Conservation (phyloP, 805 yeast species). For the Candida nemodendra region DNA sequence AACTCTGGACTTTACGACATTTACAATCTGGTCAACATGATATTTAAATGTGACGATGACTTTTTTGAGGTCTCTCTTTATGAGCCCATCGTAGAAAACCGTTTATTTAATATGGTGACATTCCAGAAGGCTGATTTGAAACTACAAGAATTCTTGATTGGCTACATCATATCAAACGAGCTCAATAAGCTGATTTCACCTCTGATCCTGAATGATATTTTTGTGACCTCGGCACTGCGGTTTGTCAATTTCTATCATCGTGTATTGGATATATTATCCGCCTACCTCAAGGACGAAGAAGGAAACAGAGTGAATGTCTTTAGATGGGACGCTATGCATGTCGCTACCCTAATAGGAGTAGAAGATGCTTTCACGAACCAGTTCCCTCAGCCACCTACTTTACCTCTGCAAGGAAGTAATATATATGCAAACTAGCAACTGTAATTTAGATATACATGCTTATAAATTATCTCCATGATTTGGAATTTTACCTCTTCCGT, state of each 20-base stretch:
- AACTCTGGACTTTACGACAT: conserved; percentile 57
- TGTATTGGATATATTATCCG: conserved; percentile 36
- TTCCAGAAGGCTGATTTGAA: conserved; percentile 43
- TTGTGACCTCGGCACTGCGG: conserved; percentile 45
- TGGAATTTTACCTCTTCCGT: conserved; percentile 84
- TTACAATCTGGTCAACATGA: conserved; percentile 66
- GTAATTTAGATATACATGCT: no score
- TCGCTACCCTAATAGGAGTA: conserved; percentile 72
- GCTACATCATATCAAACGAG: conserved; percentile 56
- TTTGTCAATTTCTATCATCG: conserved; percentile 49
- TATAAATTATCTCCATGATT: no score
- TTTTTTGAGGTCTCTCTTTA: conserved; percentile 61
- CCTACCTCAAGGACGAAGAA: conserved; percentile 35
- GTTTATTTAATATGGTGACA: conserved; percentile 45
- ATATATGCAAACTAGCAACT: no score
- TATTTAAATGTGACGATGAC: conserved; percentile 63
- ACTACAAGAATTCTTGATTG: conserved; percentile 54
- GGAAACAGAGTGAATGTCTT: conserved; percentile 33
- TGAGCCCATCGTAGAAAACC: conserved; percentile 62
- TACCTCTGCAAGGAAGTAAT: no score
- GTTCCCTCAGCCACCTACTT: conserved; percentile 7
- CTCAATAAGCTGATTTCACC: conserved; percentile 65
- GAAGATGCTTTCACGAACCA: conserved; percentile 37
- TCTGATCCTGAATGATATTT: conserved; percentile 52
- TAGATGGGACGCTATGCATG: conserved; percentile 56